Evolutionary conservation across 192 early-diverging fungal genomes (phyloP).

Genomic region (Dissophora globulifera): DNA sequence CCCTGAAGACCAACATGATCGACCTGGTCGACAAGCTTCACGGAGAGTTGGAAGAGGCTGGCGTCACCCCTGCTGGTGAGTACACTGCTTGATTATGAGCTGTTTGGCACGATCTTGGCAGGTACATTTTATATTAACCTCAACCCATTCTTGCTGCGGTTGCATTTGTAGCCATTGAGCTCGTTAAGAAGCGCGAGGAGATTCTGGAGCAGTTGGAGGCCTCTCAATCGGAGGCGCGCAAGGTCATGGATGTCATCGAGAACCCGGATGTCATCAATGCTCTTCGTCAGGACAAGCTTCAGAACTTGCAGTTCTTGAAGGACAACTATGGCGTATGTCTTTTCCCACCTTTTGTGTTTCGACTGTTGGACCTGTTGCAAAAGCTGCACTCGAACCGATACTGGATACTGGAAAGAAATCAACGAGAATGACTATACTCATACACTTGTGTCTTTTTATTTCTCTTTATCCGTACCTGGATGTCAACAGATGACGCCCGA

Average conservation of each 20-base stretch:
- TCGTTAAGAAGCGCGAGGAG: conserved; percentile 78
- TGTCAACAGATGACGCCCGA: conserved; percentile 80
- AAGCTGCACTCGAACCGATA: too few relatives aligned
- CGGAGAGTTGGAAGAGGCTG: conserved; percentile 80
- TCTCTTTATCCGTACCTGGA: background rate
- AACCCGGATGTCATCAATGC: conserved; percentile 90
- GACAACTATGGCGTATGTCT: conserved; percentile 84
- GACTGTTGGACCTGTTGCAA: too few relatives aligned
- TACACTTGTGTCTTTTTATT: background rate
- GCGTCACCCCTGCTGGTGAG: conserved; percentile 79
- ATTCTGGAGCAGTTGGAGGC: conserved; percentile 80
- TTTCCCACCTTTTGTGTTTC: too few relatives aligned
- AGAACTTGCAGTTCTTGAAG: conserved; percentile 88
- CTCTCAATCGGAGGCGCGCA: conserved; percentile 78
- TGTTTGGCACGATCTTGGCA: too few relatives aligned
- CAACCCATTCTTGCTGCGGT: background rate
- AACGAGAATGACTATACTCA: too few relatives aligned
- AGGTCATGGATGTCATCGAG: conserved; percentile 90
- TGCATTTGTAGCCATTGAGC: conserved; percentile 52
- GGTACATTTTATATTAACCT: background rate
- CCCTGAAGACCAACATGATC: conserved; percentile 92
- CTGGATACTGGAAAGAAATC: too few relatives aligned
- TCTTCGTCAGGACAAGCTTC: conserved; percentile 94
- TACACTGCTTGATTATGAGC: too few relatives aligned
- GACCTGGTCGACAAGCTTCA: conserved; percentile 90